phyloP scores from a whole-genome alignment of 148 eudicot species.

The Rhododendron vialii region DNA sequence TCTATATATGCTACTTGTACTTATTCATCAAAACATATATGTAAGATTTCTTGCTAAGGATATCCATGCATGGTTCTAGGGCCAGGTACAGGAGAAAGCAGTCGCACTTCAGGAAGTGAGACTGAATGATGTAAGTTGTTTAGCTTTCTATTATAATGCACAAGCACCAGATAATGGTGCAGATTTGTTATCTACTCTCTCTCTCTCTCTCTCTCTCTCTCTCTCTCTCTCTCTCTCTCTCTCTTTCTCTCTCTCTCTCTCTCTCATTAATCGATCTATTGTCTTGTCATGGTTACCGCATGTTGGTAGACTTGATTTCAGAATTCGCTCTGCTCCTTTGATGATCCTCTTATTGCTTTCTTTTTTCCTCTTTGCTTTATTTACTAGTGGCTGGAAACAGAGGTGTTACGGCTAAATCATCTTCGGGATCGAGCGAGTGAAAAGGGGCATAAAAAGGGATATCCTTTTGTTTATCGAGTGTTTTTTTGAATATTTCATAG shows the following conservation, averaged over 20 bases:
- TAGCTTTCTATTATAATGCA: conserved; percentile 7
- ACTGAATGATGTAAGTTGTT: conserved; percentile 64
- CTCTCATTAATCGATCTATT: not conserved
- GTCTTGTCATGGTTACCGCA: not conserved
- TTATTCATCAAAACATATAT: not conserved
- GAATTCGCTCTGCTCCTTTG: conserved; percentile 13
- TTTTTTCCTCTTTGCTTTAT: not conserved
- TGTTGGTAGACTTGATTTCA: conserved; percentile 5
- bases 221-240: not conserved
- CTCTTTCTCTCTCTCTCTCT: not conserved
- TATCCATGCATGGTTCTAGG: conserved; percentile 40
- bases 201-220: not conserved
- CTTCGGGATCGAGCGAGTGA: conserved; percentile 91
- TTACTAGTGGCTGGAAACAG: conserved; percentile 67
- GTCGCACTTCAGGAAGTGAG: conserved; percentile 58
- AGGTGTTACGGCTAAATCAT: conserved; percentile 71
- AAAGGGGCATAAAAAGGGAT: conserved; percentile 83
- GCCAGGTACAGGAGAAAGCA: conserved; percentile 81
- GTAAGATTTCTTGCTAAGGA: conserved; percentile 4
- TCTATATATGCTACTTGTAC: not conserved
- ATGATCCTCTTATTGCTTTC: not conserved
- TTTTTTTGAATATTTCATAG: not conserved
- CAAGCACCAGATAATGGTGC: not conserved
- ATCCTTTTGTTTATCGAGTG: conserved; percentile 56
- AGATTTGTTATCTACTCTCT: not conserved